phyloP scores from a whole-genome alignment of 2,329 filamentous ascomycete species.

The Neoscytalidium dimidiatum region DNA sequence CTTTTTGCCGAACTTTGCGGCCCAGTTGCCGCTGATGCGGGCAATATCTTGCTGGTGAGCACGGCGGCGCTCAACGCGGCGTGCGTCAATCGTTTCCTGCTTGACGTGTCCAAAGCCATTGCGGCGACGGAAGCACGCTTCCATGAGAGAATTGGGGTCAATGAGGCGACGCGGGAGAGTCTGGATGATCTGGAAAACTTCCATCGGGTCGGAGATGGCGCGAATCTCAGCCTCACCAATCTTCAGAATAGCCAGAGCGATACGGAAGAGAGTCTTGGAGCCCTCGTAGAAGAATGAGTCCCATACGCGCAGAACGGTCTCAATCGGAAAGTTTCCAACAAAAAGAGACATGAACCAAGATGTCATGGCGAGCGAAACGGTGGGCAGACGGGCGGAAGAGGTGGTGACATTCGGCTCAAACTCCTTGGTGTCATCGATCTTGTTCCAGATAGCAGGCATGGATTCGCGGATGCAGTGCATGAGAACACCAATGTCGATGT shows the following conservation, averaged over 20 bases:
- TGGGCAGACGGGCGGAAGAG: constrained; percentile 64
- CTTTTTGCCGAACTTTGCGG: constrained; percentile 4
- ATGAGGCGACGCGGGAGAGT: constrained; percentile 77
- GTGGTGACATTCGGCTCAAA: constrained; percentile 35
- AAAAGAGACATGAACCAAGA: constrained; percentile 99
- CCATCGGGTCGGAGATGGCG: constrained; percentile 81
- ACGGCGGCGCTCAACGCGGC: constrained; percentile 63
- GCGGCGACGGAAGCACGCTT: constrained; percentile 77
- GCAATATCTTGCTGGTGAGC: constrained; percentile 21
- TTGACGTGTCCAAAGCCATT: constrained; percentile 81
- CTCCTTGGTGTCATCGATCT: constrained; percentile 76
- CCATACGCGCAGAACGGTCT: constrained; percentile 90
- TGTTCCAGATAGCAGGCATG: constrained; percentile 81
- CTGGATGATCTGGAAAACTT: constrained; percentile 94
- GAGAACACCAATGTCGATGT: constrained; percentile 89
- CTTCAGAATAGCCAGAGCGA: constrained; percentile 90
- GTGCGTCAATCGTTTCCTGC: constrained; percentile 77
- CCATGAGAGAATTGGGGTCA: constrained; percentile 80
- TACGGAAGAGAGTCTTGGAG: constrained; percentile 88
- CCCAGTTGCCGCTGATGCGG: constrained; percentile 19
- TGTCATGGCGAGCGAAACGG: constrained; percentile 88
- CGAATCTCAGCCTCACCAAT: constrained; percentile 79
- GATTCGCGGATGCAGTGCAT: constrained; percentile 84
- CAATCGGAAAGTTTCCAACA: constrained; percentile 88
- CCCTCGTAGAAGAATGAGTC: constrained; percentile 96